Percentiles rank a stretch among this genome's conserved stretches.
Evolutionary conservation across 2,329 filamentous ascomycete species (phyloP).

Genomic region (Sclerotinia sclerotiorum): DNA sequence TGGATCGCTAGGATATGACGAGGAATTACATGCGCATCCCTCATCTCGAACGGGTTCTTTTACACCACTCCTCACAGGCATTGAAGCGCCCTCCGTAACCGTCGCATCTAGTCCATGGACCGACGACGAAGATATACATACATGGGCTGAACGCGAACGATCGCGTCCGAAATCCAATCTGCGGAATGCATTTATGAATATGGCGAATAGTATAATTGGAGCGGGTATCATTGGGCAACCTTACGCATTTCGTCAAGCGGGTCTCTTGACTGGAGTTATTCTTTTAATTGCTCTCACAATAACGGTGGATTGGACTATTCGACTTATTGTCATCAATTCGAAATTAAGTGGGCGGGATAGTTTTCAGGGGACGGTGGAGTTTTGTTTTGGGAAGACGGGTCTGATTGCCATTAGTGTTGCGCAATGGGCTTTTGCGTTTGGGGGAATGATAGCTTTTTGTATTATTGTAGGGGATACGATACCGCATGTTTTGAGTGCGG

Average conservation of each 20-base stretch:
- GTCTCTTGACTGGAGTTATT: conserved; percentile 74
- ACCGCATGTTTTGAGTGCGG: conserved; percentile 78
- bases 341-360: conserved; percentile 92
- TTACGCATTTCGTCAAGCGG: conserved; percentile 93
- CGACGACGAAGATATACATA: conserved; percentile 46
- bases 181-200: conserved; percentile 95
- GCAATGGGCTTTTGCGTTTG: conserved; percentile 98
- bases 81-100: conserved; percentile 78
- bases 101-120: conserved; percentile 50
- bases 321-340: conserved; percentile 94
- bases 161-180: conserved; percentile 78
- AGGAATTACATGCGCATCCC: conserved; percentile 37
- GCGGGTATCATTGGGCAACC: conserved; percentile 80
- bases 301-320: conserved; percentile 95
- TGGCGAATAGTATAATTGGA: conserved; percentile 97
- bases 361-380: conserved; percentile 93
- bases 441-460: conserved; percentile 97
- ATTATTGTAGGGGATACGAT: conserved; percentile 97
- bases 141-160: conserved; percentile 55
- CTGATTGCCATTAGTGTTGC: conserved; percentile 85
- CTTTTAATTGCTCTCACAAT: conserved; percentile 78
- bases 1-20: conserved; percentile 47
- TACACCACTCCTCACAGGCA: conserved; percentile 73
- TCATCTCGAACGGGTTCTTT: conserved; percentile 33
- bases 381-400: conserved; percentile 87